Base-by-base conservation (phyloP, 2,329 filamentous ascomycete species). In the Ilyonectria sp. region DNA sequence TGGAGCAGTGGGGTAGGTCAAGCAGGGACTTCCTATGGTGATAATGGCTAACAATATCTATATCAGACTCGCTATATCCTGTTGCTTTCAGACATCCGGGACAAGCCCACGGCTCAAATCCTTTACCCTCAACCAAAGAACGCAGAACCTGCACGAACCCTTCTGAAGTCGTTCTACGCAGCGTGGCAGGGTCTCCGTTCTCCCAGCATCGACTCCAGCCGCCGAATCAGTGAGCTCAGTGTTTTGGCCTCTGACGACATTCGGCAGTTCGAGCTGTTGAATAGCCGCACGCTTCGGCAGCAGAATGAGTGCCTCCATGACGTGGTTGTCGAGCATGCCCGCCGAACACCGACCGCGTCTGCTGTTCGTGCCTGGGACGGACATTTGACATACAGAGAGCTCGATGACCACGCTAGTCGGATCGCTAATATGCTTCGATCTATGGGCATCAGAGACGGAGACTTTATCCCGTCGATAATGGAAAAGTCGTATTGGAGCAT, bases 401-500 rank as follows among this genome's bases (percentile, higher is more conserved):
- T 64, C 15, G 61, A 64, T 54, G 61, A 64, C 10, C 29, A 58
- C 19, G 55, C 60, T 2, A 63, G n/a, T 56, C 47, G 55, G 33
- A 63, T 63, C 37, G 60, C 60, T 17, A 63, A 55, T 46, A 50
- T 63, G 44, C 60, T 63, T n/a, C 53, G 33, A 9, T 49, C 47
- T 26, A 50, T 49, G n/a, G 60, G 60, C 15, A 56, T 63, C 33
- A 56, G 23, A 23, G 54, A 63, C 9, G 60, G 60, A 19, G 60
- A 63, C 23, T 63, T 63, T 33, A 63, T 63, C n/a, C 60, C 60
- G 17, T 63, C 60, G 1, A 40, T 63, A 2, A 63, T 63, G 60
- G 60, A 63, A 17, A 63, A 63, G 44, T 68, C 65, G 11, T 68
- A 65, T n/a, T 68, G 61, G 65, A 65, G 57, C 9, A 57, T 64